Conservation (phyloP, 305 asterid genomes). For the Fraxinus greggii region DNA sequence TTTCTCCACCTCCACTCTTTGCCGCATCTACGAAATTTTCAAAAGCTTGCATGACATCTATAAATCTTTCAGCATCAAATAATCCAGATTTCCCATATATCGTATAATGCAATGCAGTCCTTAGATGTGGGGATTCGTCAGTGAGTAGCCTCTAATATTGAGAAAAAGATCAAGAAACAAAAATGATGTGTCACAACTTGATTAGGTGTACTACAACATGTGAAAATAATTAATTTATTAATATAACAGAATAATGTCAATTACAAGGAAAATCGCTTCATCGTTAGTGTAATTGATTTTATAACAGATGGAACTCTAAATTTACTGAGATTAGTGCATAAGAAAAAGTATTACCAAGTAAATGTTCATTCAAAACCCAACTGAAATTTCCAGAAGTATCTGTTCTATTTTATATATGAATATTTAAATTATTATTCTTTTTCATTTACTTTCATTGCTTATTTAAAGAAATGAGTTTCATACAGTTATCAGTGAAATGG, state of each 20-base stretch:
- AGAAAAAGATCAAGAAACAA: not conserved
- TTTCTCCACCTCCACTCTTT: slow-evolving; percentile 97
- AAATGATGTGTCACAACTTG: not conserved
- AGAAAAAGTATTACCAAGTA: not conserved
- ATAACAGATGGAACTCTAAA: not conserved
- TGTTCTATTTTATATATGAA: not conserved
- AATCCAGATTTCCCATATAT: slow-evolving; percentile 93
- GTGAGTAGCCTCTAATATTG: slow-evolving; percentile 79
- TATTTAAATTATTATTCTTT: not conserved
- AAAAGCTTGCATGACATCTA: slow-evolving; percentile 99
- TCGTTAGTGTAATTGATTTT: not conserved
- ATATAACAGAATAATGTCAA: not conserved
- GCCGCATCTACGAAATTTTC: slow-evolving; percentile 96
- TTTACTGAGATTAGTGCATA: not conserved
- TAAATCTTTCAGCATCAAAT: slow-evolving; percentile 93
- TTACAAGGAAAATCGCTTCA: not conserved
- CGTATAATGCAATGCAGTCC: slow-evolving; percentile 85
- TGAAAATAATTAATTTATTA: not conserved
- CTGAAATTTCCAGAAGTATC: not conserved
- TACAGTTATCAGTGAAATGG: not conserved
- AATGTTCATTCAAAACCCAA: not conserved
- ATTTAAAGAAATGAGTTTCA: not conserved
- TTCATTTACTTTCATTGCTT: not conserved
- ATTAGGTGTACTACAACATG: not conserved
- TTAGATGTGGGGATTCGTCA: slow-evolving; percentile 90